phyloP scores from a whole-genome alignment of 176 grass and related monocot genomes.

The Thalia dealbata region DNA sequence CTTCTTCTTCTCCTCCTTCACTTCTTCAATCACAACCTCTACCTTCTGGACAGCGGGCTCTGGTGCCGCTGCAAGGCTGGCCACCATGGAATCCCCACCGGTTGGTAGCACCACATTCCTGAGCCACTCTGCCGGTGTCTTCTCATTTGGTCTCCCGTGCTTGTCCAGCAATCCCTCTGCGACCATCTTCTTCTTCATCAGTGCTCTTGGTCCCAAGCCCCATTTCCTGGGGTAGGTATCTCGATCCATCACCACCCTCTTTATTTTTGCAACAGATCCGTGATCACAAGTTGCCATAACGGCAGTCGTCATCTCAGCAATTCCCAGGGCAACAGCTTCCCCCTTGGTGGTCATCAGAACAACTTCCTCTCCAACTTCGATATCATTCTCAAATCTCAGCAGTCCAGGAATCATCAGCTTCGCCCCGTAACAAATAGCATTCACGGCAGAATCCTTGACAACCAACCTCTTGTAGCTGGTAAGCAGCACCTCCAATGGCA shows the following conservation, averaged over 20 bases:
- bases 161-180: conserved; percentile 63
- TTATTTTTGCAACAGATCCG: conserved; percentile 60
- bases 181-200: conserved; percentile 82
- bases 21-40: conserved; percentile 9
- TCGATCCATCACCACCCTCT: conserved; percentile 95
- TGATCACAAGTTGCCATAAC: conserved; percentile 96
- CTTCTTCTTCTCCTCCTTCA: conserved; percentile 34
- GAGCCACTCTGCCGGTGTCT: conserved; percentile 66
- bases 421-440: conserved; percentile 94
- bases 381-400: conserved; percentile 87
- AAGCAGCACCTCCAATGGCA: conserved; percentile 78
- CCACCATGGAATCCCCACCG: conserved; percentile 64
- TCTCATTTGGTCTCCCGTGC: conserved; percentile 87
- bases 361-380: conserved; percentile 81
- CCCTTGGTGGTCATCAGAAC: conserved; percentile 92
- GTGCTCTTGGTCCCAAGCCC: conserved; percentile 68
- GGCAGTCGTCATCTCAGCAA: conserved; percentile 86
- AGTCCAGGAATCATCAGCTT: conserved; percentile 95
- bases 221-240: conserved; percentile 92
- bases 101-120: conserved; percentile 62
- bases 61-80: conserved; percentile 63
- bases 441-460: conserved; percentile 85
- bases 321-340: conserved; percentile 76
- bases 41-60: conserved; percentile 38
- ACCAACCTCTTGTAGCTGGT: conserved; percentile 97